Evolutionary conservation across 768 basidiomycete genomes (phyloP), one percentile per base, ranked within the genome.

Genomic region (Termitomyces sp.): DNA sequence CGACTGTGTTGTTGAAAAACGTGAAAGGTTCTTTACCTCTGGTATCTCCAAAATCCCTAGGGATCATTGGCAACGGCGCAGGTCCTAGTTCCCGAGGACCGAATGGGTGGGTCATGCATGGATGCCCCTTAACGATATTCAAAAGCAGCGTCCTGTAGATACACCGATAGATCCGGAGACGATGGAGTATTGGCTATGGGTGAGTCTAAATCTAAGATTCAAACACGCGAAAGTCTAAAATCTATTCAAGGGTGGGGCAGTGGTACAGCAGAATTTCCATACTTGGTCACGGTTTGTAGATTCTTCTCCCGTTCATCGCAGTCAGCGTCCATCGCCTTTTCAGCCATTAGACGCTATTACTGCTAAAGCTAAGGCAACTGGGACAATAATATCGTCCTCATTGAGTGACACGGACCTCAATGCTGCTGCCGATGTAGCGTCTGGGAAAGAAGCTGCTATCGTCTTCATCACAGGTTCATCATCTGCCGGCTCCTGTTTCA

Each of bases 1-100:
- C 82, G 8, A 84, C 81, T 0, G 81, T 87, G 16, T 72, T 88
- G 36, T 72, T 89, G 45, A 89, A 87, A 69, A 88, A 88, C 64
- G 67, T 62, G 5, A 72, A 75, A 41, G 68, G 69, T 48, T 69
- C 71, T 18, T 66, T 84, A 50, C 76, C 86, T 57, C 61, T 84
- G 55, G 70, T 76, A 52, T 66, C 73, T 44, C 76, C 79, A 2
- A 73, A 72, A 64, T 70, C 75, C 5, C 78, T 88, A 39, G 82
- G 73, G 0, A 69, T 88, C 20, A 75, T 87, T 50, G 87, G 87
- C 5, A 78, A 71, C 59, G 85, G 82, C 37, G 82, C 85, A 10
- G 81, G 79, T 5, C 77, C 83, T 6, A 75, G 79, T 46, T 73
- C 77, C 0, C 63, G 65, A 24, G 85, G 88, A 20, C 76, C 81